Conservation (phyloP, 257 asterid species). For the Solanum chilense region DNA sequence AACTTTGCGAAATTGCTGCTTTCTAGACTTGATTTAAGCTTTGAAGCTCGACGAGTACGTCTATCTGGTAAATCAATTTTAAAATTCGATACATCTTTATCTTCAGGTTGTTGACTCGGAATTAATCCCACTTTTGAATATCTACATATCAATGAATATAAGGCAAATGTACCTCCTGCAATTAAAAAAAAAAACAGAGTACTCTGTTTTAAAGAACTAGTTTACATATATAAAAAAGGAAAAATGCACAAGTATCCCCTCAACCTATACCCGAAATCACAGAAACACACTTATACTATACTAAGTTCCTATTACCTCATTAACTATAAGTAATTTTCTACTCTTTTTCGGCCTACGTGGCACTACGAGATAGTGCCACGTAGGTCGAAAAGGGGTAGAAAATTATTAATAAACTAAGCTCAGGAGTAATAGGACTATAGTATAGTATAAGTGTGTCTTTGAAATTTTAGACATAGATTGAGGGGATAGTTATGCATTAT, state of each 20-base stretch:
- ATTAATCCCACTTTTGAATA: conserved; percentile 43
- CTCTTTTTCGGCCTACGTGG: no score
- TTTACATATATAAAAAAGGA: no score
- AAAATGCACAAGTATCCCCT: no score
- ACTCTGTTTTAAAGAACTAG: neutral
- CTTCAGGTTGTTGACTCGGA: conserved; percentile 47
- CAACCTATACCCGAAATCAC: no score
- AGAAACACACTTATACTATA: no score
- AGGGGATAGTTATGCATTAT: no score
- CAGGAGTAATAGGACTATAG: rapidly evolving
- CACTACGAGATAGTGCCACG: no score
- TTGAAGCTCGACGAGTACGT: conserved; percentile 21
- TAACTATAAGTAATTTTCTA: no score
- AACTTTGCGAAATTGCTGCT: conserved; percentile 21
- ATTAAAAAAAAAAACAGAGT: neutral
- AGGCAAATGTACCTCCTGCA: conserved; percentile 71
- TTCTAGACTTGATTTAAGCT: conserved; percentile 28
- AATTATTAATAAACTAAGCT: no score
- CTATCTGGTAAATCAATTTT: conserved; percentile 21
- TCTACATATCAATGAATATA: conserved; percentile 57
- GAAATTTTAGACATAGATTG: rapidly evolving
- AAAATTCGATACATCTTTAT: conserved; percentile 35
- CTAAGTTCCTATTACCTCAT: no score
- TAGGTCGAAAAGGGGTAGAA: no score
- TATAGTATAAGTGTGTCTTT: no score